Evolutionary conservation across 2,329 filamentous ascomycete species (phyloP), one percentile per base, ranked within the genome.

Genomic region (Ramichloridium luteum): DNA sequence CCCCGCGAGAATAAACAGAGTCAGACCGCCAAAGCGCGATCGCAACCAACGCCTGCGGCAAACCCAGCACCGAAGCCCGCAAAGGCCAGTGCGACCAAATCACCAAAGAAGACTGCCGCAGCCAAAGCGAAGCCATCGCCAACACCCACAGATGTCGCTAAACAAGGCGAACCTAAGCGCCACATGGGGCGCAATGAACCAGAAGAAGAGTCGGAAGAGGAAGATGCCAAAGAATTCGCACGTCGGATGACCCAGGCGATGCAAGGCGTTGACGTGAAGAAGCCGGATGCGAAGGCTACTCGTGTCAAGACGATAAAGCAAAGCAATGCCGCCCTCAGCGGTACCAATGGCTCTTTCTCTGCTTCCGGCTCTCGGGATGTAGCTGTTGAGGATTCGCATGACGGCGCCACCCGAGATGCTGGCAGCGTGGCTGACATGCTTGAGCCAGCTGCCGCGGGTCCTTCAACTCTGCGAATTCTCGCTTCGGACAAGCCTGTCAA

Each of bases 401-500:
- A 66, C 69, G 36, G 65, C 66, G 27, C 86, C 82, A 8, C 80
- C 83, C 17, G 64, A 72, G 30, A 61, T 66, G 68, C 71, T 37
- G 74, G 70, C 33, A 81, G 81, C 52, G 74, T 94, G 35, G 80
- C 80, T 33, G 88, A 94, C 59, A 96, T 96, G 88, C 75, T 96
- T 11, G 85, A 93, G 59, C 65, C 79, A 29, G 60, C 72, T 26
- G 57, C 72, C 3, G 55, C 74, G 23, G 79, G 74, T 32, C 80
- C 84, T 14, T 76, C 77, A 0, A 74, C 92, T 28, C 66, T 94
- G 39, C 81, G 81, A 39, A 66, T 96, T 41, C 90, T 80, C 33
- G 75, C 77, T 54, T 71, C 58, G 49, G 70, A 60, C 54, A 74
- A 68, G 60, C 60, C 62, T 13, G 56, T 58, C 42, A 58, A 60